These are phyloP conservation scores for Bolboschoenoplectus hybrid DNA, from an alignment of 202 grass and related monocot species.

Conservation along the genomic window DNA sequence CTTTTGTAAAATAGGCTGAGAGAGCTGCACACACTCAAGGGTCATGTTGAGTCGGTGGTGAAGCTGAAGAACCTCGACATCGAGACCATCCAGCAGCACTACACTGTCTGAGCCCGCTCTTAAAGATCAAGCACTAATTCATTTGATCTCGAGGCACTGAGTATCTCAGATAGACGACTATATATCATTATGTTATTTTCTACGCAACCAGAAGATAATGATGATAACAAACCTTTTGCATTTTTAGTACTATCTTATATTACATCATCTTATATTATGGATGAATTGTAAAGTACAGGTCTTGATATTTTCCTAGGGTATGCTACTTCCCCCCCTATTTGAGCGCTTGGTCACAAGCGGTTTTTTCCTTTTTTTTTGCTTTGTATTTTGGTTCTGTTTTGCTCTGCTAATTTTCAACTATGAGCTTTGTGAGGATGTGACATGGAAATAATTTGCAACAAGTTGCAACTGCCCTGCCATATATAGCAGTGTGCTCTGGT, in stretches of 20 bases:
- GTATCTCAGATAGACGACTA: not conserved
- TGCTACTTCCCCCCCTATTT: conserved; percentile 26
- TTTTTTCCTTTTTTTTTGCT: conserved; percentile 10
- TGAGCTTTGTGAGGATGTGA: conserved; percentile 41
- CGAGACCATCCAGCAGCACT: conserved; percentile 82
- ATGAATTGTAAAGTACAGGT: conserved; percentile 39
- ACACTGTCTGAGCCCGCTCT: conserved; percentile 58
- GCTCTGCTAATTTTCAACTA: conserved; percentile 27
- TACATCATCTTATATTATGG: conserved; percentile 14
- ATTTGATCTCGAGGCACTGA: conserved; percentile 2
- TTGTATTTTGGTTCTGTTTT: conserved; percentile 29
- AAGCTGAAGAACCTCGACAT: conserved; percentile 83
- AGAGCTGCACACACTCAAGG: conserved; percentile 78
- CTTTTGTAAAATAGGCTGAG: conserved; percentile 47
- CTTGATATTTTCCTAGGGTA: conserved; percentile 35
- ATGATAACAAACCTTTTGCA: conserved; percentile 37
- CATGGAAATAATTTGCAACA: conserved; percentile 43
- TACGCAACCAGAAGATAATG: conserved; percentile 29
- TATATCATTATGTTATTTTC: conserved; percentile 34
- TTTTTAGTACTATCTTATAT: conserved; percentile 15
- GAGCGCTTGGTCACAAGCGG: conserved; percentile 37
- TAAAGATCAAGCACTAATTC: not conserved
- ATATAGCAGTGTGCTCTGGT: not conserved
- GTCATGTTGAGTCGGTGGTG: conserved; percentile 77
- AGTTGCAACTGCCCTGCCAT: conserved; percentile 16